These are phyloP conservation scores for Leccinum aurantiacum DNA, from an alignment of 768 basidiomycete species.

Conservation along the genomic window DNA sequence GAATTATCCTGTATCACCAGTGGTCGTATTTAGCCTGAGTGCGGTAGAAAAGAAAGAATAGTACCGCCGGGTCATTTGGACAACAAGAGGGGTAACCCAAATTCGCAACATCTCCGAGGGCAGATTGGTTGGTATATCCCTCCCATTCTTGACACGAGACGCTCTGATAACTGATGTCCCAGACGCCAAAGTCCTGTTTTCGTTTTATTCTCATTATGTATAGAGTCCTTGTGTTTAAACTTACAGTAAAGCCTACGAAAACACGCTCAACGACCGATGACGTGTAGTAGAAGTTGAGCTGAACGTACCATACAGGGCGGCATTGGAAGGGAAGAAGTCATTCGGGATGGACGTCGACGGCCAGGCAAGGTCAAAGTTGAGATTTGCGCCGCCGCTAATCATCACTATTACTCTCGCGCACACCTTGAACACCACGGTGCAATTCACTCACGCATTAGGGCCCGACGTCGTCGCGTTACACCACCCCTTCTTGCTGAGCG, in stretches of 20 bases:
- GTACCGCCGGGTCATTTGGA: slow-evolving; percentile 64
- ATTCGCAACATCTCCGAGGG: slow-evolving; percentile 64
- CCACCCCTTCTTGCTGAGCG: slow-evolving; percentile 60
- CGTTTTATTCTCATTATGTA: not conserved
- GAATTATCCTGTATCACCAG: slow-evolving; percentile 35
- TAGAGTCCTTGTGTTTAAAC: slow-evolving; percentile 8
- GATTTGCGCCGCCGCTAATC: slow-evolving; percentile 59
- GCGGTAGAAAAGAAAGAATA: slow-evolving; percentile 11
- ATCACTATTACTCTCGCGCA: slow-evolving; percentile 1
- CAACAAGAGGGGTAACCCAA: slow-evolving; percentile 68
- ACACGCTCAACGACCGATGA: slow-evolving; percentile 31
- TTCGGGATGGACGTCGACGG: slow-evolving; percentile 69
- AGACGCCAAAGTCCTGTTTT: slow-evolving; percentile 77
- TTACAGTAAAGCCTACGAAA: slow-evolving; percentile 39
- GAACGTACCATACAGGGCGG: slow-evolving; percentile 56
- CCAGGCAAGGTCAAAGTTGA: slow-evolving; percentile 84
- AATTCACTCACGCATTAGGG: slow-evolving; percentile 58
- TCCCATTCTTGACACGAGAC: slow-evolving; percentile 69
- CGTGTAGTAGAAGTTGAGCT: not conserved
- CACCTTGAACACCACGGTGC: not conserved
- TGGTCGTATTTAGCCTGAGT: slow-evolving; percentile 9
- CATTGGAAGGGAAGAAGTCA: slow-evolving; percentile 75
- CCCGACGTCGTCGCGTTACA: slow-evolving; percentile 63
- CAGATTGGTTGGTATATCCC: slow-evolving; percentile 55
- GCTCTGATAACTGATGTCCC: slow-evolving; percentile 73